Conservation (phyloP, 1,284 basidiomycete species). For the Ceratobasidium sp. region DNA sequence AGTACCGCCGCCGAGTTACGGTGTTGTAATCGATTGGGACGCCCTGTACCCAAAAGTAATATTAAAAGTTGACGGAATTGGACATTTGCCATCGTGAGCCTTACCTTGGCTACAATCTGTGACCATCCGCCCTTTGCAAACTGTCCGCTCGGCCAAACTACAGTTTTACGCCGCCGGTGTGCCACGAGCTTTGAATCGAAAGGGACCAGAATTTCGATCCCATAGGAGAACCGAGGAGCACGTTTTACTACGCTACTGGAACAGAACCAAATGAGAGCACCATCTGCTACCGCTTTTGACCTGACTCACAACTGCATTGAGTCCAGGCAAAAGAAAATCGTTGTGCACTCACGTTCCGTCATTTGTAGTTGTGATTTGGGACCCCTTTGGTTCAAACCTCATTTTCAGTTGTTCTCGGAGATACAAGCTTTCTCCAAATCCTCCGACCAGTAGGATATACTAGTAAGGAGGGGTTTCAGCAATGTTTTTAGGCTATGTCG, state of each 20-base stretch:
- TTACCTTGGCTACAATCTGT: slow-evolving; percentile 13
- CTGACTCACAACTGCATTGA: background rate
- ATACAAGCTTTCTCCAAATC: slow-evolving; percentile 25
- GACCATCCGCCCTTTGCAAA: slow-evolving; percentile 13
- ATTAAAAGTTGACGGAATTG: too few relatives aligned
- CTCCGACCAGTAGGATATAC: slow-evolving; percentile 32
- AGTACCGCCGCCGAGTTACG: slow-evolving; percentile 32
- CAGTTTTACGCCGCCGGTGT: background rate
- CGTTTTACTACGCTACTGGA: background rate
- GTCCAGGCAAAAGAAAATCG: background rate
- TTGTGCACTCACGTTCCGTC: background rate
- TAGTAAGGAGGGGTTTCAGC: background rate
- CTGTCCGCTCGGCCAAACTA: slow-evolving; percentile 9
- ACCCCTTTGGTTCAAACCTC: background rate
- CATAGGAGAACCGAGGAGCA: slow-evolving; percentile 23
- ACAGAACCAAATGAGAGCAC: slow-evolving; percentile 13
- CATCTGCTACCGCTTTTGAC: slow-evolving; percentile 30
- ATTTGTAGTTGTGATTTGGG: background rate
- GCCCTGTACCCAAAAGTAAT: background rate
- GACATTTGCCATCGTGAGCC: background rate
- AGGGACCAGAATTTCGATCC: slow-evolving; percentile 8
- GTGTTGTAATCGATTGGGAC: slow-evolving; percentile 29
- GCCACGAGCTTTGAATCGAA: background rate
- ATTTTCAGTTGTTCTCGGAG: slow-evolving; percentile 13
- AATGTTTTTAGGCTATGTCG: background rate